Base-by-base conservation (phyloP, 1,139 yeast genomes). In the Scheffersomyces parashehatae region DNA sequence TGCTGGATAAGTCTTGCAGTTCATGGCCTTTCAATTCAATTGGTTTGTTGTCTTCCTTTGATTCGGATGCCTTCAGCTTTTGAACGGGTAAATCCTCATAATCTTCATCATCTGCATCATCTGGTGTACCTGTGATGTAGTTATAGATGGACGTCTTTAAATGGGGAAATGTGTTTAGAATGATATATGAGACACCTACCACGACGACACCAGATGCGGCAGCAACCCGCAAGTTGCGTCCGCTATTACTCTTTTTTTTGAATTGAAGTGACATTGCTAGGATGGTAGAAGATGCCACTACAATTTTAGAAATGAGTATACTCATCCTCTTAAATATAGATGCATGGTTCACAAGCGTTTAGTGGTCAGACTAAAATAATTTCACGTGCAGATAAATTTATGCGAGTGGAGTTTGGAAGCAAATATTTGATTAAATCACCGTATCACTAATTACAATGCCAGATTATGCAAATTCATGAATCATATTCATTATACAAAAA, bases 161-260 rank as follows among this genome's bases (percentile, higher is more conserved):
- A 51, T 79, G 85, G 14, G 85, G 84, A 51, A 68, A 80, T 1
- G 84, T 79, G 48, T 70, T 72, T 49, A 79, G 64, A 5, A 78
- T 50, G 14, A 81, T 48, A 37, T 68, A 67, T 0, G 76, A 64
- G 3, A 77, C 76, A 29, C 81, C 81, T 4, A 77, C 49, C 3
- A 75, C 59, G 5, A 70, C 68, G 1, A 73, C 72, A 7, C 77
- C 69, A 1, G 79, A 63, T 1, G 68, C 56, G 1, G 68, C 65
- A 3, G 64, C 54, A 3, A 42, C 29, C 29, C 48, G 49, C 52
- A 53, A 51, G 15, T 45, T 37, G 14, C 45, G 49, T 16, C 38
- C 35, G 34, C 42, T 42, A 29, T 34, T 46, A 8, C 37, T 37
- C 32, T 13, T 31, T n/a, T 12, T 31, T 7, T 49, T 46, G 34